A percentile compares a stretch with the other conserved stretches of the same genome.
Evolutionary conservation across 2,329 filamentous ascomycete genomes (phyloP).

Genomic region (Neocucurbitaria cava): DNA sequence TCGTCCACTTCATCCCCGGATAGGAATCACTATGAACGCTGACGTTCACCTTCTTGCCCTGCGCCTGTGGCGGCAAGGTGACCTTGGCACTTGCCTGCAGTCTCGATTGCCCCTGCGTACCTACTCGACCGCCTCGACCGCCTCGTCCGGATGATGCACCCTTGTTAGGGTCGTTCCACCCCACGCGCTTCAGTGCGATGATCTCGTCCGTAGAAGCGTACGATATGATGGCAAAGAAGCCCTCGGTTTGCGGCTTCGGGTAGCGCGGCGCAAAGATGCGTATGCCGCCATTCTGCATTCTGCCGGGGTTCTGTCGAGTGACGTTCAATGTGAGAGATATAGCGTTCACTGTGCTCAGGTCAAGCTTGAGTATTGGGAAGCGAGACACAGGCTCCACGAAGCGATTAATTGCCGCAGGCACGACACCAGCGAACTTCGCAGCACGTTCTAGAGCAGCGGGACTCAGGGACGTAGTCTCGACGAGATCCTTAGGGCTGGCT

Average conservation of each 20-base stretch:
- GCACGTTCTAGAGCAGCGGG: conserved; percentile 41
- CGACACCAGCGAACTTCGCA: conserved; percentile 60
- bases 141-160: conserved; percentile 7
- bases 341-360: conserved; percentile 66
- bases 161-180: conserved; percentile 64
- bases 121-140: conserved; percentile 11
- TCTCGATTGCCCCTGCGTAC: conserved; percentile 37
- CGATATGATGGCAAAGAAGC: conserved; percentile 85
- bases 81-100: conserved; percentile 65
- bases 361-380: conserved; percentile 73
- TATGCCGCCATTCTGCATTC: conserved; percentile 57
- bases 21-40: conserved; percentile 87
- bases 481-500: conserved; percentile 43
- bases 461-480: conserved; percentile 45
- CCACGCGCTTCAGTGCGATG: conserved; percentile 83
- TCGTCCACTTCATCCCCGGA: conserved; percentile 72
- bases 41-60: conserved; percentile 72
- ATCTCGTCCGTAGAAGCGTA: conserved; percentile 75
- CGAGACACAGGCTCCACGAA: conserved; percentile 68
- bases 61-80: conserved; percentile 63
- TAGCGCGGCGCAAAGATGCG: conserved; percentile 87
- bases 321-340: conserved; percentile 69
- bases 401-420: conserved; percentile 52
- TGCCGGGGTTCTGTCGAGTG: conserved; percentile 67
- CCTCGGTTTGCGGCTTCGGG: conserved; percentile 93